Evolutionary conservation across 345 rosid genomes (phyloP), one percentile per base, ranked within the genome.

Genomic region (Salix caprea): DNA sequence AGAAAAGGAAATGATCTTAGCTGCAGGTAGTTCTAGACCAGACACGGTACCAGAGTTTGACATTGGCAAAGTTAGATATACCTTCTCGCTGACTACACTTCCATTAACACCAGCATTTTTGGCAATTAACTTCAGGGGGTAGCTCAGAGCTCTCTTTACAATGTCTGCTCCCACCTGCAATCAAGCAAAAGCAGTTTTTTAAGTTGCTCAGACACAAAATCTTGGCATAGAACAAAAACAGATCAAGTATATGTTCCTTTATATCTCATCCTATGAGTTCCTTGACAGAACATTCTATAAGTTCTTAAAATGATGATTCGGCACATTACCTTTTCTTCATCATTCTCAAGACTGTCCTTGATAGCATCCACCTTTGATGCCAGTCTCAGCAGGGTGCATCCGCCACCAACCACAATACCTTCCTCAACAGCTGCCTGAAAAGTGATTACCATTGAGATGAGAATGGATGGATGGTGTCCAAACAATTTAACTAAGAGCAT

Each of bases 81-180:
- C 83, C 97, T 93, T 95, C 90, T 95, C 97, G 46, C 97, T 93
- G 75, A 95, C 97, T 12, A 93, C 97, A 67, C 99, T 95, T 70
- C 97, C 97, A 71, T 91, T 95, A 44, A 95, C 99, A 58, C 99
- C 97, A 0, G 99, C 99, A 68, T 93, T 95, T 84, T 95, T 95
- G 74, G 99, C 99, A 56, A 95, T 95, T 83, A 93, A 78, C 75
- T 95, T 95, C 70, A 91, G 86, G 16, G 97, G 99, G 80, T 95
- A 95, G 67, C 97, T 89, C 67, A 93, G 71, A 75, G 99, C 97
- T 79, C 97, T 90, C 85, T 87, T 95, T 24, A 95, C 93, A 28
- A 95, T 91, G 48, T 95, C 97, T 4, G 99, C 99, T 65, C 99
- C 99, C 61, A 95, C 97, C 98, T 94, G 84, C 34, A 73, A 65